These are phyloP conservation scores for Myriosclerotinia duriaeana DNA, from an alignment of 2,329 filamentous ascomycete genomes.

Conservation along the genomic window DNA sequence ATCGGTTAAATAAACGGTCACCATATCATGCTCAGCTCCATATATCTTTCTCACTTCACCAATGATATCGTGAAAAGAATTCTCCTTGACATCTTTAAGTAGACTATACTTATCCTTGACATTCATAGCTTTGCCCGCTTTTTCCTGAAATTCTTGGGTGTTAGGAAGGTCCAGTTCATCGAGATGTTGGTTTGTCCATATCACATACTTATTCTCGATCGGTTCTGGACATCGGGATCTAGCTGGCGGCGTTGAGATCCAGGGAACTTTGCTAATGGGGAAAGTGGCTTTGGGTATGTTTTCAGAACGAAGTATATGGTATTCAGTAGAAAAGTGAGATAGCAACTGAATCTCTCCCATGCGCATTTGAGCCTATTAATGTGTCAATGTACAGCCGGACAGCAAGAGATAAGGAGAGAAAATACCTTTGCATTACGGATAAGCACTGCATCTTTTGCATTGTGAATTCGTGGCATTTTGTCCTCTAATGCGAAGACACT, in stretches of 20 bases:
- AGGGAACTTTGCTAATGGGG: slow-evolving; percentile 19
- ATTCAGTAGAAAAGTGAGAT: slow-evolving; percentile 45
- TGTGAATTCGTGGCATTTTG: slow-evolving; percentile 49
- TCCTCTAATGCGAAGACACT: slow-evolving; percentile 59
- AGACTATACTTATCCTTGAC: slow-evolving; percentile 59
- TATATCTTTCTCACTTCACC: slow-evolving; percentile 67
- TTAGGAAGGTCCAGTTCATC: slow-evolving; percentile 48
- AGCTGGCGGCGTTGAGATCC: slow-evolving; percentile 28
- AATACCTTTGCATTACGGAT: slow-evolving; percentile 53
- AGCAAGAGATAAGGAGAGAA: slow-evolving; percentile 27
- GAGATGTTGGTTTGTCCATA: slow-evolving; percentile 48
- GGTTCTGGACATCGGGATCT: slow-evolving; percentile 26
- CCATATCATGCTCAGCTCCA: slow-evolving; percentile 46
- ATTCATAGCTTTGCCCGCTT: slow-evolving; percentile 45
- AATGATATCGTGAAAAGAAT: slow-evolving; percentile 64
- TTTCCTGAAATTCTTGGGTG: slow-evolving; percentile 46
- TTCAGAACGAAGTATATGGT: slow-evolving; percentile 48
- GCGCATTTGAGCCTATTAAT: slow-evolving; percentile 46
- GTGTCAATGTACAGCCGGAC: not conserved
- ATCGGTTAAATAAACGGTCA: slow-evolving; percentile 75
- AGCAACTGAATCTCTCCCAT: slow-evolving; percentile 46
- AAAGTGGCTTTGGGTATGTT: slow-evolving; percentile 42
- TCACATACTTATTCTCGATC: slow-evolving; percentile 45
- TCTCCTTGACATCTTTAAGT: slow-evolving; percentile 60
- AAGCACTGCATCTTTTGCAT: slow-evolving; percentile 63